These are phyloP conservation scores for Solanum sejunctum DNA, from an alignment of 257 asterid genomes.

Conservation along the genomic window DNA sequence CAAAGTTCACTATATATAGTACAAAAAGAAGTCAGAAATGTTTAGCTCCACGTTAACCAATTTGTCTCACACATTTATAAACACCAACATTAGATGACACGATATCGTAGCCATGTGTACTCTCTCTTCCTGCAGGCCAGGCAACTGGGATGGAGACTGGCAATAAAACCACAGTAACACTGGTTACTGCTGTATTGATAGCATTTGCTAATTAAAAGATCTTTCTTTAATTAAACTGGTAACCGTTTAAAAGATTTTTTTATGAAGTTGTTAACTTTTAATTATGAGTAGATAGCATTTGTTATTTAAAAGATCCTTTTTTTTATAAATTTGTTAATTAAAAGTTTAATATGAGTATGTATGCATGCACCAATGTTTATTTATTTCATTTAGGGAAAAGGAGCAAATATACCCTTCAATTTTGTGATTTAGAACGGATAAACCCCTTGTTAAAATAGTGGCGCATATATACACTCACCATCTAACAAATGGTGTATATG, in stretches of 20 bases:
- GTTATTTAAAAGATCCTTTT: not conserved
- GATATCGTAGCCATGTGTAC: not conserved
- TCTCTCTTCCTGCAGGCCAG: not conserved
- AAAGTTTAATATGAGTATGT: not conserved
- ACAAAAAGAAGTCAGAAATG: not conserved
- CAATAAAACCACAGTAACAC: not conserved
- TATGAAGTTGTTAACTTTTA: not conserved
- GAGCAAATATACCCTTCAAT: not conserved
- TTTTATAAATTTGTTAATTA: not conserved
- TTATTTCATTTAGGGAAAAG: not conserved
- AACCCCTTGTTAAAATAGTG: not conserved
- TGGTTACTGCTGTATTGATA: not conserved
- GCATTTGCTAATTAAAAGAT: not conserved
- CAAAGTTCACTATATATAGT: not conserved
- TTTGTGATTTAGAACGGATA: not conserved
- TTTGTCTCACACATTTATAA: not conserved
- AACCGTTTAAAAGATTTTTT: not conserved
- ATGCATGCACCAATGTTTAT: not conserved
- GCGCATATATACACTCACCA: not conserved
- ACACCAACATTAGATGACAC: not conserved
- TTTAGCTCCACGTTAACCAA: not conserved
- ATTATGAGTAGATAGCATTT: not conserved
- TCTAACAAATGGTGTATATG: not conserved
- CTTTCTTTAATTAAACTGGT: not conserved
- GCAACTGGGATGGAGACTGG: not conserved